Conservation (phyloP, 225 moss, liverwort and hornwort genomes). For the Physcomitrium patens region DNA sequence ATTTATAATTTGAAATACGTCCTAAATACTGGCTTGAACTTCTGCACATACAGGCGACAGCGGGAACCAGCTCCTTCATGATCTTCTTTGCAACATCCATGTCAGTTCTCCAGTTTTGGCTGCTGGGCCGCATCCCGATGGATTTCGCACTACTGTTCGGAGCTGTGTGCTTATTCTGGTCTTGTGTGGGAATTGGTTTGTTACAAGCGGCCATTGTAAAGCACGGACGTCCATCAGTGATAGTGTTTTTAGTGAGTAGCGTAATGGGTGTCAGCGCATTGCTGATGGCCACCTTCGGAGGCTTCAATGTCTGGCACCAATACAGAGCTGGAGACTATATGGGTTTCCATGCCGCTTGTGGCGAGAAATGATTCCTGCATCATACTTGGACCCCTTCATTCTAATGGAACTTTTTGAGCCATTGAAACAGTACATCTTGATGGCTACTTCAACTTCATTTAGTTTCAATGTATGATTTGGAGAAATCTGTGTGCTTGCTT, state of each 20-base stretch:
- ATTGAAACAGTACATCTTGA: no score
- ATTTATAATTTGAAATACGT: no score
- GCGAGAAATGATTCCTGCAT: not conserved
- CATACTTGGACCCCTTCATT: no score
- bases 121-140: constrained; percentile 65
- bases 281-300: constrained; percentile 57
- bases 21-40: not conserved
- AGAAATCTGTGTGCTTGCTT: no score
- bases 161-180: constrained; percentile 46
- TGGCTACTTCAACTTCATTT: no score
- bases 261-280: constrained; percentile 64
- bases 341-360: constrained; percentile 64
- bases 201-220: constrained; percentile 47
- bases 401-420: no score
- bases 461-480: no score
- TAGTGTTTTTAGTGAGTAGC: constrained; percentile 57
- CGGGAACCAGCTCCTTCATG: constrained; percentile 63
- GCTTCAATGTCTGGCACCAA: constrained; percentile 46
- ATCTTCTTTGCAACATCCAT: constrained; percentile 72
- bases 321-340: constrained; percentile 53
- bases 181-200: constrained; percentile 46
- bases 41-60: constrained; percentile 47
- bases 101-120: constrained; percentile 68
- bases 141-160: constrained; percentile 45
- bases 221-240: constrained; percentile 61